Evolutionary conservation across 139 green algal genomes (phyloP), one percentile per base, ranked within the genome.

Genomic region (Ostreobium quekettii): DNA sequence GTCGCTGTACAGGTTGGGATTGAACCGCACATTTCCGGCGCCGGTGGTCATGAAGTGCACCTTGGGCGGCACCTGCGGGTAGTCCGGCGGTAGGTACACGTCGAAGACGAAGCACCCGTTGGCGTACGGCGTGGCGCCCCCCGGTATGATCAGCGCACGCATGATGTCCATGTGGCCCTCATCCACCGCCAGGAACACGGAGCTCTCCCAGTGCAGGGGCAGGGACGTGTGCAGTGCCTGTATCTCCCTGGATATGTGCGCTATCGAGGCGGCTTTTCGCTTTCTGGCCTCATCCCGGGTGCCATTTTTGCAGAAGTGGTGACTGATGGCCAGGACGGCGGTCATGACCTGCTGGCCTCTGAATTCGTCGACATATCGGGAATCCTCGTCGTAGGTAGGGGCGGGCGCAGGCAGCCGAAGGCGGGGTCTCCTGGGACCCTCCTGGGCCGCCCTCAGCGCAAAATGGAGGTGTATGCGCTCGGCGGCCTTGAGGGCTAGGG

Each of bases 1-100:
- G 61, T 79, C 76, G 36, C 77, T 65, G 68, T 89, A 91, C 47
- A 93, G 80, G 78, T 96, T 95, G 65, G 89, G 89, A 80, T 96
- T 88, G 76, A 88, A 85, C 36, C 84, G 74, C n/a, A 84, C 67
- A 0, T 6, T 37, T 31, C 74, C 74, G 36, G 74, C 79, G 36
- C 83, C 85, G 2, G 85, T 91, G 4, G 85, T 91, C 58, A 74
- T 46, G 28, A 91, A 47, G 28, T 79, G 58, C 19, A 87, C 78
- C 62, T 82, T 49, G 11, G 80, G 82, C 19, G 80, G 77, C 19
- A 64, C 36, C n/a, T 67, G 32, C 2, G 87, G 87, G 77, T 91
- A 95, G 33, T 78, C 64, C 2, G 78, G 63, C 1, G 86, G 83
- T 57, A 93, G 86, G 74, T 85, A 90, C 33, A 93, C 67, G 79